Evolutionary conservation across 257 asterid species (phyloP), one percentile per base, ranked within the genome.

Genomic region (Gentiana dahurica): DNA sequence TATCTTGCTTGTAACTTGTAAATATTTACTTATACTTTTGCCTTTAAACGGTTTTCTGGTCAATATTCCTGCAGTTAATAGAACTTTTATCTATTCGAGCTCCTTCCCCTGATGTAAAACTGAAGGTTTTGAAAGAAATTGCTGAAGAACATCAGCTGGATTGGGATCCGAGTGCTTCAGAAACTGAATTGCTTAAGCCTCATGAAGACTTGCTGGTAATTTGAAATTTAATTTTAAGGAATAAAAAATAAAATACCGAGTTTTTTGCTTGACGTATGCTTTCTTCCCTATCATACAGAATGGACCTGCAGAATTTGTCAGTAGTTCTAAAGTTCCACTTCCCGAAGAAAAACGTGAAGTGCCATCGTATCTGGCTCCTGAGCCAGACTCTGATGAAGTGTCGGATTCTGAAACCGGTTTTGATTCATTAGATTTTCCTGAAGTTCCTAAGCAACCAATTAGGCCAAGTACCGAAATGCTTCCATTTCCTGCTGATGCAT

Each of bases 131-230:
- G 36, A 88, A 83, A 78, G 95, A 88, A 61, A 88, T 92, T 41
- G 97, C 98, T 8, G 94, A 88, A 72, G 97, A 88, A 77, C 85
- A 85, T 55, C 76, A 80, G 64, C 83, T 92, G 24, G 97, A 88
- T 51, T 92, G 98, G 98, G 97, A 92, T 80, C 81, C 94, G 58
- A 81, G 74, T 62, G 77, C 83, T 55, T 71, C 90, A 7, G 98
- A 88, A 69, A 70, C 49, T 55, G 98, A 83, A 60, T 69, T 92
- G 61, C 64, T 78, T 73, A 92, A 85, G 77, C 75, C 82, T 50
- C 98, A 80, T 60, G 98, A 88, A 60, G 97, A 92, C 77, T 75
- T 92, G 63, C 75, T 92, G 79, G 98, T 92, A 71, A 62, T 70
- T 51, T 48, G 55, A 57, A 34, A 49, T 5, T 41, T 2, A 41